These are phyloP conservation scores for Hirschfeldia incana DNA, from an alignment of 345 rosid species.

Conservation along the genomic window DNA sequence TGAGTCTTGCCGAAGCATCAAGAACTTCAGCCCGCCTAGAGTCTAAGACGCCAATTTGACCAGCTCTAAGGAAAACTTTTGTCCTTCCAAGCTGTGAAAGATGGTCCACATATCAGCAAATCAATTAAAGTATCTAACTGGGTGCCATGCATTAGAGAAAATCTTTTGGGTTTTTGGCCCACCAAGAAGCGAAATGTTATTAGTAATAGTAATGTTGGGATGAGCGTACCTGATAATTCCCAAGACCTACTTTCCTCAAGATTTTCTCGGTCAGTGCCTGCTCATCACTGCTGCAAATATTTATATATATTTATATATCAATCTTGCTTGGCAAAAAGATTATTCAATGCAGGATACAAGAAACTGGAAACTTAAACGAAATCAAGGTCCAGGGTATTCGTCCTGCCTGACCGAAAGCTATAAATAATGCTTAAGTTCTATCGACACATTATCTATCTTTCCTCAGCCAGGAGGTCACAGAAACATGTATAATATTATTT, in stretches of 20 bases:
- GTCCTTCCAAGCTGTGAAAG: slow-evolving; percentile 81
- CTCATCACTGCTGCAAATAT: slow-evolving; percentile 67
- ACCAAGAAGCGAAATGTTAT: not conserved
- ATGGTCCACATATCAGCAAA: slow-evolving; percentile 27
- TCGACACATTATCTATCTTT: not conserved
- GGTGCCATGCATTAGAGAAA: not conserved
- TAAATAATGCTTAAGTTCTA: not conserved
- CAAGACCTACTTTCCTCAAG: slow-evolving; percentile 65
- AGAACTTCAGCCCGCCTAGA: slow-evolving; percentile 83
- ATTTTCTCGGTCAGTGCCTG: slow-evolving; percentile 72
- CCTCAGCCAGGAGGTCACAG: slow-evolving; percentile 11
- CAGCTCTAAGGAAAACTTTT: slow-evolving; percentile 95
- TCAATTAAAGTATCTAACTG: not conserved
- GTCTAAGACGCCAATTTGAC: slow-evolving; percentile 92
- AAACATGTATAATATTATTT: not conserved
- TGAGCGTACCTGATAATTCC: slow-evolving; percentile 80
- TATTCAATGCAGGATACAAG: slow-evolving; percentile 20
- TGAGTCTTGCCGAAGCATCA: slow-evolving; percentile 72
- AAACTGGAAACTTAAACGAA: slow-evolving; percentile 12
- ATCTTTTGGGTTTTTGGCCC: slow-evolving; percentile 2
- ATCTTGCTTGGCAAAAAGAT: slow-evolving; percentile 8
- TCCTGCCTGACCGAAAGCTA: slow-evolving; percentile 14
- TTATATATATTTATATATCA: slow-evolving; percentile 3
- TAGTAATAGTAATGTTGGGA: not conserved
- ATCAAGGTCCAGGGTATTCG: slow-evolving; percentile 17